Conservation (phyloP, 2,329 filamentous ascomycete genomes). For the Apiospora pterosperma region DNA sequence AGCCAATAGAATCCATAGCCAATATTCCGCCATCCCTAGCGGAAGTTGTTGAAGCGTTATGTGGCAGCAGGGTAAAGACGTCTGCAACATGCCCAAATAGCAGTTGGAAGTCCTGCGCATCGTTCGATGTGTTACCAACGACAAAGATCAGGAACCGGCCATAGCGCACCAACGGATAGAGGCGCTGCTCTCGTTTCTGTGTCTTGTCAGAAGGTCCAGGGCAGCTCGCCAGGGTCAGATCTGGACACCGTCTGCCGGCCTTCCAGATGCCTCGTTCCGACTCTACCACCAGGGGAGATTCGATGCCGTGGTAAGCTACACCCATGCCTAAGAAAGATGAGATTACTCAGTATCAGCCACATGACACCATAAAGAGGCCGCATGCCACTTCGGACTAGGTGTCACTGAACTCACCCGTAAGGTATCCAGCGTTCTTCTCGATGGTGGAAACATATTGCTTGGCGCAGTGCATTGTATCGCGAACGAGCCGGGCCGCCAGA, state of each 20-base stretch:
- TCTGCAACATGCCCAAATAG: conserved; percentile 8
- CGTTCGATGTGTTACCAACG: conserved; percentile 6
- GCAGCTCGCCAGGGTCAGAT: conserved; percentile 17
- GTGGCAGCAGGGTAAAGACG: conserved; percentile 10
- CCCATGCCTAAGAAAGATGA: conserved; percentile 31
- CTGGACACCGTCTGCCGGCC: conserved; percentile 36
- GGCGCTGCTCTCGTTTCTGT: conserved; percentile 15
- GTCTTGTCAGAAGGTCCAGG: not conserved
- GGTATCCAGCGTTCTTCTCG: conserved; percentile 44
- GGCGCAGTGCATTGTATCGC: conserved; percentile 40
- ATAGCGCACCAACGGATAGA: conserved; percentile 31
- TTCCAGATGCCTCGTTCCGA: conserved; percentile 33
- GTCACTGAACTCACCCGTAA: conserved; percentile 34
- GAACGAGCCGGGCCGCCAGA: conserved; percentile 42
- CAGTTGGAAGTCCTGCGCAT: not conserved
- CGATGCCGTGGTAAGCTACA: conserved; percentile 33
- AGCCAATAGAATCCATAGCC: no score
- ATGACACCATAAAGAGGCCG: not conserved
- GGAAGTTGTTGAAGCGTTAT: not conserved
- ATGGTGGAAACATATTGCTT: conserved; percentile 44
- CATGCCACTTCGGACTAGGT: no score
- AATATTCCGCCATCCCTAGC: no score
- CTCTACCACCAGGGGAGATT: conserved; percentile 30
- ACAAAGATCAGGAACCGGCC: conserved; percentile 28
- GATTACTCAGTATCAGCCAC: not conserved